A percentile compares a stretch with the other conserved stretches of the same genome.
phyloP scores from a whole-genome alignment of 2,329 filamentous ascomycete species.

The Colletotrichum endophyticum region DNA sequence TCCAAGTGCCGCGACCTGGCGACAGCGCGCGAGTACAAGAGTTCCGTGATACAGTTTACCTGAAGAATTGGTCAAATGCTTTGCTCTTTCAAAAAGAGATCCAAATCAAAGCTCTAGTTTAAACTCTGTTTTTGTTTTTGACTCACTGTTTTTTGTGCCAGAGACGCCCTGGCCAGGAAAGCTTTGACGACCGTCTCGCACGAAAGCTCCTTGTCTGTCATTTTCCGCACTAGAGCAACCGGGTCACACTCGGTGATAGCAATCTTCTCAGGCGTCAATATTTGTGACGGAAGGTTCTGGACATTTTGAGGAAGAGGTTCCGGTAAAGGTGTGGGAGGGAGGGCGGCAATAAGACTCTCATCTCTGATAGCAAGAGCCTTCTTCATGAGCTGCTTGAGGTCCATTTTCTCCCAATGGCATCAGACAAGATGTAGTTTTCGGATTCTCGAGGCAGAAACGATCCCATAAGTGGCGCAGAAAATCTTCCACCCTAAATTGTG shows the following conservation, averaged over 20 bases:
- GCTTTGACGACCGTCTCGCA: background rate
- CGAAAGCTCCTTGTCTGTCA: background rate
- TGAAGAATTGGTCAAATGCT: background rate
- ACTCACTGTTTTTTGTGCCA: background rate
- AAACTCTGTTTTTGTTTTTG: background rate
- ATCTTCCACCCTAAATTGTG: no score
- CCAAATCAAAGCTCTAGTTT: no score
- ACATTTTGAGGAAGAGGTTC: background rate
- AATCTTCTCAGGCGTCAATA: background rate
- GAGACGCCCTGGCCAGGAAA: background rate
- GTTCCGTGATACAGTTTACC: background rate
- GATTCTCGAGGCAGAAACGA: no score
- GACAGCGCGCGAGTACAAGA: background rate
- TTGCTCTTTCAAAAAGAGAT: no score
- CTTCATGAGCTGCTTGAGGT: background rate
- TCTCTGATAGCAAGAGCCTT: background rate
- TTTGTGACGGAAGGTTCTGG: background rate
- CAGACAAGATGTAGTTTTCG: background rate
- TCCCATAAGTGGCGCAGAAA: no score
- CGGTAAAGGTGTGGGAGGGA: background rate
- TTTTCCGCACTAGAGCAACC: background rate
- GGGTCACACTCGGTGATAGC: background rate
- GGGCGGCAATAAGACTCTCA: background rate
- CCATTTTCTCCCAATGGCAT: background rate
- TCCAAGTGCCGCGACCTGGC: slow-evolving; percentile 34